Evolutionary conservation across 208 protist species (phyloP), one percentile per base, ranked within the genome.

Genomic region (Trypanosoma caninum): DNA sequence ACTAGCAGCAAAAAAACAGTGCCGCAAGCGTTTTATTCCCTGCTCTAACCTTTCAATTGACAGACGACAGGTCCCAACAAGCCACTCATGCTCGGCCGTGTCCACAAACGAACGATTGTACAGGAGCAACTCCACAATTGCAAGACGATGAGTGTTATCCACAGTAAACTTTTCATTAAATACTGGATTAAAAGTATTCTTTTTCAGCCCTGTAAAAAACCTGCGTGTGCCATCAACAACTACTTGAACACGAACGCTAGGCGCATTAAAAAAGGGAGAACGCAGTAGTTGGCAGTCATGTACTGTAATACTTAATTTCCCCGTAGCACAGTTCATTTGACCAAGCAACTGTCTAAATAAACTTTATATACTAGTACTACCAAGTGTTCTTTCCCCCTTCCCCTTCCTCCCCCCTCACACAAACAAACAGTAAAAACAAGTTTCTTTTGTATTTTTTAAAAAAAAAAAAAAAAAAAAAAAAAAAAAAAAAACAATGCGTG

Each of bases 161-260:
- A 92, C 79, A 22, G 76, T 51, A 45, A 95, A 95, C 22, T 66
- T 80, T n/a, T 91, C 82, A 34, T 80, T 58, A 57, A 78, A 95
- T 13, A 42, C 16, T 7, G 80, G 65, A 1, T 22, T 37, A 58
- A 80, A 76, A 22, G 67, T 76, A 65, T 82, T 71, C 2, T 65
- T 44, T 38, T 77, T 72, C 1, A 72, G 53, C 31, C 55, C 51
- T 9, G 84, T 91, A 30, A 78, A 69, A 64, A 94, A 94, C 35
- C 76, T 69, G 42, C 88, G 90, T 10, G 78, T 76, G 25, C 75
- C 63, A 62, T 91, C 88, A 3, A 94, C 84, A 16, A 72, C 63
- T 18, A 91, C 40, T 52, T 64, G 46, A 38, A 91, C 76, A 27
- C 84, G 70, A 0, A 73, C 78, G 51, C 72, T 82, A 22, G 90